These are phyloP conservation scores for Aspergillus glaucus DNA, from an alignment of 2,329 filamentous ascomycete genomes.

Conservation along the genomic window DNA sequence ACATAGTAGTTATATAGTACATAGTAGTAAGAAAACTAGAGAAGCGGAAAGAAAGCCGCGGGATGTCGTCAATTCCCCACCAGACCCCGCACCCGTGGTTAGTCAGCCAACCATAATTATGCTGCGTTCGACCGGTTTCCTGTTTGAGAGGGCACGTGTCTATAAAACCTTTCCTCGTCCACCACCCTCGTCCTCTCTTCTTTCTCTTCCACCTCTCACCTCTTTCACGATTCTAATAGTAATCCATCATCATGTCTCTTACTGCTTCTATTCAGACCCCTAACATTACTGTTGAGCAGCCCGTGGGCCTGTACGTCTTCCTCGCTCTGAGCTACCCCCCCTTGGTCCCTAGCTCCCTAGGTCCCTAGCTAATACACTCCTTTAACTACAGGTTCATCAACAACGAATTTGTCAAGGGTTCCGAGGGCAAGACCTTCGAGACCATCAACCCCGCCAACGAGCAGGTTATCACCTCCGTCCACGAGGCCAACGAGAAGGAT, in stretches of 20 bases:
- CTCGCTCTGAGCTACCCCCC: background rate
- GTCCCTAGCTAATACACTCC: background rate
- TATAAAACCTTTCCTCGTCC: background rate
- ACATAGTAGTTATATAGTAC: too few species aligned
- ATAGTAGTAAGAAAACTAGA: too few species aligned
- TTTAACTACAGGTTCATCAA: conserved; percentile 37
- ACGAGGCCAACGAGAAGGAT: conserved; percentile 77
- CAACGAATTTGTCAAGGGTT: conserved; percentile 61
- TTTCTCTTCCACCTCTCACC: background rate
- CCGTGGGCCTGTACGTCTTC: conserved; percentile 28
- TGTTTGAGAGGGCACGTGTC: background rate
- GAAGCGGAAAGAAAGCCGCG: too few species aligned
- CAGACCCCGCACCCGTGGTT: too few species aligned
- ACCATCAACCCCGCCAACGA: conserved; percentile 84
- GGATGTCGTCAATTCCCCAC: too few species aligned
- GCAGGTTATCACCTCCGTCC: conserved; percentile 74
- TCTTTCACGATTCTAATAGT: background rate
- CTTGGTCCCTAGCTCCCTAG: too few species aligned
- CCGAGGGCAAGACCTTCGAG: conserved; percentile 85
- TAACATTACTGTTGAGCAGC: conserved; percentile 33
- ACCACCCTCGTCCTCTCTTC: background rate
- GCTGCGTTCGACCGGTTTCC: background rate
- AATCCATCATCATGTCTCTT: conserved; percentile 23
- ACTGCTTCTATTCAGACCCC: conserved; percentile 31
- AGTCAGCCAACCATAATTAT: too few species aligned